Evolutionary conservation across 148 eudicot species (phyloP), one percentile per base, ranked within the genome.

Genomic region (Heliamphora exappendiculata): DNA sequence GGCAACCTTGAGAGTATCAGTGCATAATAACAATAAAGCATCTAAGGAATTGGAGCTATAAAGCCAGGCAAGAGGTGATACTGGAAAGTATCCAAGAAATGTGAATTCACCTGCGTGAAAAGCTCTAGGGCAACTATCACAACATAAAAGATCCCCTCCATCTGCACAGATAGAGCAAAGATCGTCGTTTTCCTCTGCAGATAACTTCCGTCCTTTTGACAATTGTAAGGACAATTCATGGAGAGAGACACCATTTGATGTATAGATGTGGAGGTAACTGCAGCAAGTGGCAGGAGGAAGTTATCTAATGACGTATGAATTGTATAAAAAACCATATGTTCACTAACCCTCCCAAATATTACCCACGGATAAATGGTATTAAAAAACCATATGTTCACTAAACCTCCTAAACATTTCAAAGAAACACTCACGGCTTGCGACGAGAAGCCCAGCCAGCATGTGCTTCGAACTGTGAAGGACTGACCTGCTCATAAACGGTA

Each of bases 361-460:
- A n/a, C n/a, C n/a, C n/a, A n/a, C n/a, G n/a, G n/a, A n/a, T n/a
- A n/a, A n/a, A n/a, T n/a, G n/a, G n/a, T n/a, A n/a, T n/a, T n/a
- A n/a, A n/a, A n/a, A 28, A 69, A 33, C 50, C 55, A 55, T 51
- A 41, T 28, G 45, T 36, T 36, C n/a, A 62, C 58, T 26, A 37
- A 37, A 65, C 13, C 44, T 41, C 77, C 62, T 10, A 53, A 64
- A 72, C 11, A 37, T 8, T 11, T 51, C 7, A 28, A 41, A 49
- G 5, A 58, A 65, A n/a, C 55, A 84, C 98, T 87, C 78, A 95
- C 98, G 98, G 98, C 77, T 92, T 92, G 60, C 93, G 86, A 60
- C 97, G 94, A 42, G 93, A 86, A 73, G 96, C 86, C 71, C 49
- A 83, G 45, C 97, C 98, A 86, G 98, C 98, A 88, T 95, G 97